These are phyloP conservation scores for Malania oleifera DNA, from an alignment of 164 flowering plant genomes.

Conservation along the genomic window DNA sequence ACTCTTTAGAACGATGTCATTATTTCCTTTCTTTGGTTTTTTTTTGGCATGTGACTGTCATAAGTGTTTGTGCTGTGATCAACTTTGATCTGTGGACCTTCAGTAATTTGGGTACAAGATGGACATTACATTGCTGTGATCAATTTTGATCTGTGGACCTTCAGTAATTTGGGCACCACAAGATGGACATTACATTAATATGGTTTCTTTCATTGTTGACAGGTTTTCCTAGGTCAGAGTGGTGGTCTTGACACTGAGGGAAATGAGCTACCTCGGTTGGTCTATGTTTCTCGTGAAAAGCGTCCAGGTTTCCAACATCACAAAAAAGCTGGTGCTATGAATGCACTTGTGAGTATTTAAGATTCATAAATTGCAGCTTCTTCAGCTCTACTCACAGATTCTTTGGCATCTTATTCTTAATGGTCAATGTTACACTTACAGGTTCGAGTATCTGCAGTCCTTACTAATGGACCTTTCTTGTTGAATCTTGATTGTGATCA, in stretches of 20 bases:
- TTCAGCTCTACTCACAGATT: not conserved
- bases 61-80: not conserved
- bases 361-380: not conserved
- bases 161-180: not conserved
- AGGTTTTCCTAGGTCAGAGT: constrained; percentile 93
- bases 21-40: not conserved
- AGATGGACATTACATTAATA: not conserved
- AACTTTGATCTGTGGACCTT: not conserved
- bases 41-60: not conserved
- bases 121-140: not conserved
- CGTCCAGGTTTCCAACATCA: constrained; percentile 95
- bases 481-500: constrained; percentile 99
- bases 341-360: constrained; percentile 63
- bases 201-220: constrained; percentile 10
- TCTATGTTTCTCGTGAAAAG: constrained; percentile 95
- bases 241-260: constrained; percentile 89
- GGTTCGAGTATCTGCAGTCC: constrained; percentile 95
- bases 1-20: no score
- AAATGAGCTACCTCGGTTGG: constrained; percentile 81
- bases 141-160: not conserved
- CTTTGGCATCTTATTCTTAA: not conserved
- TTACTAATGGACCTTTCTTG: constrained; percentile 93
- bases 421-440: constrained; percentile 18
- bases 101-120: not conserved
- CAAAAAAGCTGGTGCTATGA: constrained; percentile 97